Evolutionary conservation across 768 basidiomycete species (phyloP).

Genomic region (Naganishia vaughanmartiniae): DNA sequence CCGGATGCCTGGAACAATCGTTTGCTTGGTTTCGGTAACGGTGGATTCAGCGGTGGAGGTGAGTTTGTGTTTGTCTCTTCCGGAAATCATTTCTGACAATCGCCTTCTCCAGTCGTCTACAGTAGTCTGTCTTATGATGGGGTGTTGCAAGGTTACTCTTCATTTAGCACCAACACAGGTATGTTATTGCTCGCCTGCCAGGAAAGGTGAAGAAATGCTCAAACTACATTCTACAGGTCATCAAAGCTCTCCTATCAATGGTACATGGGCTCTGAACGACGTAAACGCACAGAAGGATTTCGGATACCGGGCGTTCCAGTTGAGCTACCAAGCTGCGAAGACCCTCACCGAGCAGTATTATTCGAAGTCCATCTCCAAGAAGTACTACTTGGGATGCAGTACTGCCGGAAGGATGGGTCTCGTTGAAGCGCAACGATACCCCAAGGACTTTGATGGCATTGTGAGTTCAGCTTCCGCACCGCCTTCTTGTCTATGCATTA

Average conservation of each 20-base stretch:
- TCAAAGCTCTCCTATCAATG: conserved; percentile 1
- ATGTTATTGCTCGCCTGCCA: background rate
- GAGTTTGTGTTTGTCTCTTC: background rate
- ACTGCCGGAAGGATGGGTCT: conserved; percentile 7
- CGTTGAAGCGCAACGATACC: conserved; percentile 4
- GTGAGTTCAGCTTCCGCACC: conserved; percentile 40
- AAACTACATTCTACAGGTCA: background rate
- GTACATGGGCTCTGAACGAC: conserved; percentile 10
- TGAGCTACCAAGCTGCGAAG: conserved; percentile 13
- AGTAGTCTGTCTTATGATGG: conserved; percentile 2
- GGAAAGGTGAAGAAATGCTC: background rate
- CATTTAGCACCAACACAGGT: conserved; percentile 9
- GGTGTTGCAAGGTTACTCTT: conserved; percentile 1
- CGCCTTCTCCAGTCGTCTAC: background rate
- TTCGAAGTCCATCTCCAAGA: background rate
- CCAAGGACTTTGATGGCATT: conserved; percentile 7
- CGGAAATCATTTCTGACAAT: background rate
- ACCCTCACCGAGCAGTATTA: conserved; percentile 1
- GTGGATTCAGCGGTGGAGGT: conserved; percentile 10
- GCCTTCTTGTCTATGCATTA: conserved; percentile 42
- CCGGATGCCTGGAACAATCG: conserved; percentile 11
- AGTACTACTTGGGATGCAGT: conserved; percentile 17
- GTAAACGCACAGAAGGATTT: background rate
- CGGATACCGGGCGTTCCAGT: background rate
- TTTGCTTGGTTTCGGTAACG: conserved; percentile 1